These are phyloP conservation scores for Diaporthe sp. DNA, from an alignment of 2,329 filamentous ascomycete genomes.

Conservation along the genomic window DNA sequence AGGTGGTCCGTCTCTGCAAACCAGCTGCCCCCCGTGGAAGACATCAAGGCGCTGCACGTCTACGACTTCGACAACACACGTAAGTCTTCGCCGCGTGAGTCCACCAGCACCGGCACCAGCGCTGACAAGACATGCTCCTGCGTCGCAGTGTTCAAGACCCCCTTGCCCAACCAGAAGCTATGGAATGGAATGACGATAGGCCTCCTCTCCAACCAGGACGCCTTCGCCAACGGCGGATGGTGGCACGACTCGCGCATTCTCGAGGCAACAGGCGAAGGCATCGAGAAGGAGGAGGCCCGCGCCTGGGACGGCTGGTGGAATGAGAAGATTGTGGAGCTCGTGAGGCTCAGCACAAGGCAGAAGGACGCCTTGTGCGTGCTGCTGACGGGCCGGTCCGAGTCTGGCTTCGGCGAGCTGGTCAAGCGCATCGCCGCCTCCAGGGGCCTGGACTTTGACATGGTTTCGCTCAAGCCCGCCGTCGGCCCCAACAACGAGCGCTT, in stretches of 20 bases:
- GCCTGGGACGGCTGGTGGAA: slow-evolving; percentile 98
- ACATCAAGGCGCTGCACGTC: slow-evolving; percentile 85
- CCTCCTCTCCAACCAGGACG: slow-evolving; percentile 78
- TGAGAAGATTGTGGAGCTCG: slow-evolving; percentile 85
- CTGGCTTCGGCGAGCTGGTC: slow-evolving; percentile 80
- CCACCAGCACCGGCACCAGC: no score
- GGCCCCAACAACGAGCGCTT: slow-evolving; percentile 85
- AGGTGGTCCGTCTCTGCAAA: slow-evolving; percentile 35
- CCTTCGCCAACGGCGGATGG: slow-evolving; percentile 89
- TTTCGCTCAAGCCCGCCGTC: slow-evolving; percentile 86
- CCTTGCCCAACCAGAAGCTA: slow-evolving; percentile 86
- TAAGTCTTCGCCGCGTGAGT: no score
- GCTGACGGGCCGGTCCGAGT: slow-evolving; percentile 86
- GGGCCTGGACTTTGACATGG: slow-evolving; percentile 86
- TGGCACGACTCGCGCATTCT: slow-evolving; percentile 95
- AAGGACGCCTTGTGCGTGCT: slow-evolving; percentile 87
- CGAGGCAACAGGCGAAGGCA: slow-evolving; percentile 83
- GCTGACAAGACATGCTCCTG: slow-evolving; percentile 34
- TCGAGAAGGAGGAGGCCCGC: slow-evolving; percentile 82
- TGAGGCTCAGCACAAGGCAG: slow-evolving; percentile 83
- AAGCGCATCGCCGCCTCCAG: slow-evolving; percentile 83
- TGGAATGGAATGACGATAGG: slow-evolving; percentile 87
- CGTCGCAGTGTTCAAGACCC: slow-evolving; percentile 83
- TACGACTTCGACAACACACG: slow-evolving; percentile 99
- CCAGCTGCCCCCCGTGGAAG: slow-evolving; percentile 54